A percentile compares a stretch with the other conserved stretches of the same genome.
phyloP scores from a whole-genome alignment of 371 early-diverging fungal genomes.

The Choanephora cucurbitarum region DNA sequence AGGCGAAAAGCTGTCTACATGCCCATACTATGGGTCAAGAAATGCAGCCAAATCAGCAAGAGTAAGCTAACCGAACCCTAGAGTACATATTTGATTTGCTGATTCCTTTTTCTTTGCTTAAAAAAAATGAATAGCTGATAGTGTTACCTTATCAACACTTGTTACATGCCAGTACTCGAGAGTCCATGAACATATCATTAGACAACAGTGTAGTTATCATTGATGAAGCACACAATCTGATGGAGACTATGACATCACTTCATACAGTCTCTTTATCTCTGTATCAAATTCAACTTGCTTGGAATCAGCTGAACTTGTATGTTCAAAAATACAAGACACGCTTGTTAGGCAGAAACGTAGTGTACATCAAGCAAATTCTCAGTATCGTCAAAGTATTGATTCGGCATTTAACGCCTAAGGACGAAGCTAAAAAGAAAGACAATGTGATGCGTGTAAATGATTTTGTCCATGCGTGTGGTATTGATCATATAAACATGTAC shows the following conservation, averaged over 20 bases:
- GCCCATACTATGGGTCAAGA: constrained; percentile 94
- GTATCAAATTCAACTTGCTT: constrained; percentile 52
- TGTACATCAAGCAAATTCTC: constrained; percentile 77
- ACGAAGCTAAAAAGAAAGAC: constrained; percentile 18
- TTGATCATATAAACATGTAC: constrained; percentile 88
- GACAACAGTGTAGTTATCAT: constrained; percentile 78
- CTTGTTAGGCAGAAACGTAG: constrained; percentile 72
- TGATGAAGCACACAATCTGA: constrained; percentile 92
- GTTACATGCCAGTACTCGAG: constrained; percentile 72
- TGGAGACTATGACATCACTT: constrained; percentile 69
- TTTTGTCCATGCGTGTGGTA: constrained; percentile 65
- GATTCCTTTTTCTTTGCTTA: no score
- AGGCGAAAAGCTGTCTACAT: constrained; percentile 63
- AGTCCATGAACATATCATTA: constrained; percentile 75
- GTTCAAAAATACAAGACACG: constrained; percentile 67
- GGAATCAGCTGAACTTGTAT: constrained; percentile 66
- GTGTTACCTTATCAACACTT: constrained; percentile 88
- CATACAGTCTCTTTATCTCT: constrained; percentile 56
- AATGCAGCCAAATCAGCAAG: constrained; percentile 61
- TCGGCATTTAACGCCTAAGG: constrained; percentile 19
- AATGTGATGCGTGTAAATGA: constrained; percentile 65
- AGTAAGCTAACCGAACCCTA: no score
- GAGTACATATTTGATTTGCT: no score
- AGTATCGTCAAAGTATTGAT: constrained; percentile 45
- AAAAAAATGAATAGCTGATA: constrained; percentile 69